These are phyloP conservation scores for Dionaea muscipula DNA, from an alignment of 179 eudicot species.

Conservation along the genomic window DNA sequence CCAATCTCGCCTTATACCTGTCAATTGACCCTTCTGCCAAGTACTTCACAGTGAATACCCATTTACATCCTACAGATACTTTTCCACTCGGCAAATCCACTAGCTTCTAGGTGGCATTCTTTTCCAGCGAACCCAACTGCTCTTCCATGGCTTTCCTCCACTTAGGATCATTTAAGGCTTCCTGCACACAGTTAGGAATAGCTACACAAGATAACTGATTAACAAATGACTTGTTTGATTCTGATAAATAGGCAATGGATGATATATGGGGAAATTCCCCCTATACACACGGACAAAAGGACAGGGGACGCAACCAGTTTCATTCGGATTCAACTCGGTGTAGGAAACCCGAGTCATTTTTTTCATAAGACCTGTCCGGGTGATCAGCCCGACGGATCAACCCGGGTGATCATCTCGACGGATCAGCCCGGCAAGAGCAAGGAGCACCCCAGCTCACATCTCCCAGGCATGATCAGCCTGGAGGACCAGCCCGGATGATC, in stretches of 20 bases:
- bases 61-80: background rate
- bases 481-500: too few species aligned
- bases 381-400: too few species aligned
- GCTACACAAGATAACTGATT: background rate
- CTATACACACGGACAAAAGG: too few species aligned
- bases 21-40: background rate
- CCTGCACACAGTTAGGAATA: constrained; percentile 8
- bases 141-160: background rate
- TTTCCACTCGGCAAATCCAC: background rate
- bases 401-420: too few species aligned
- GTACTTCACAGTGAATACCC: constrained; percentile 1
- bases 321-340: too few species aligned
- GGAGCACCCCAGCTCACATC: too few species aligned
- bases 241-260: background rate
- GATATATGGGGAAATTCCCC: too few species aligned
- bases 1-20: background rate
- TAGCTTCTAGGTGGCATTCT: constrained; percentile 3
- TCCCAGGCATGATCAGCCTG: too few species aligned
- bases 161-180: background rate
- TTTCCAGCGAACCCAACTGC: background rate
- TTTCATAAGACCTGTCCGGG: too few species aligned
- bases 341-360: too few species aligned
- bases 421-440: too few species aligned
- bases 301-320: too few species aligned
- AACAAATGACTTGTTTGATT: background rate